Conservation (phyloP, 805 yeast species). For the Candida broadrunensis region DNA sequence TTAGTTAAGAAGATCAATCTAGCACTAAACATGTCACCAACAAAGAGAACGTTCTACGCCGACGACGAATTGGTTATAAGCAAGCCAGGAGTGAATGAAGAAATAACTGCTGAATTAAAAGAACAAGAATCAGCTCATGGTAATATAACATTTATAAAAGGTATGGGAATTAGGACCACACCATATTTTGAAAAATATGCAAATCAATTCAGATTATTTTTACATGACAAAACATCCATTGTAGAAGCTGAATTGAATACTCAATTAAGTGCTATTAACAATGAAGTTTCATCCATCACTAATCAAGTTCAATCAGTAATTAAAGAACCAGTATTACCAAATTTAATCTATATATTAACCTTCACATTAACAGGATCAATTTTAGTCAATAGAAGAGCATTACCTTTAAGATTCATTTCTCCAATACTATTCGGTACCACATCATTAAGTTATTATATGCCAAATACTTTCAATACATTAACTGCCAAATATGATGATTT, state of each 20-base stretch:
- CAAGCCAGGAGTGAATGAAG: conserved; percentile 46
- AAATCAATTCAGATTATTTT: conserved; percentile 34
- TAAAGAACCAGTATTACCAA: conserved; percentile 56
- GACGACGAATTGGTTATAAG: conserved; percentile 49
- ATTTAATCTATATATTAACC: conserved; percentile 52
- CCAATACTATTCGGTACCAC: conserved; percentile 50
- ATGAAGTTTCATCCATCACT: conserved; percentile 36
- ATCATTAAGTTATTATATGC: conserved; percentile 49
- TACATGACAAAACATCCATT: conserved; percentile 35
- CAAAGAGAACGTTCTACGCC: conserved; percentile 46
- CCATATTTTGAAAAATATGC: conserved; percentile 45
- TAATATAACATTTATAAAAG: conserved; percentile 42
- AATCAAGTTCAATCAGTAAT: conserved; percentile 32
- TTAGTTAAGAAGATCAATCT: no score
- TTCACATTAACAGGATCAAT: conserved; percentile 57
- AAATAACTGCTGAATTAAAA: conserved; percentile 33
- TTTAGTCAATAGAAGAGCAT: conserved; percentile 42
- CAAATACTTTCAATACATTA: conserved; percentile 41
- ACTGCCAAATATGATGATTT: conserved; percentile 16
- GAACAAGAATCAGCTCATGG: conserved; percentile 38
- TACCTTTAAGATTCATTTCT: conserved; percentile 49
- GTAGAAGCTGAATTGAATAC: conserved; percentile 44
- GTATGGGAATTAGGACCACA: conserved; percentile 53
- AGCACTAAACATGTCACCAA: no score
- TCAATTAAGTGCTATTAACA: conserved; percentile 43